Conservation (phyloP, 176 grass and related monocot species). For the Pontederia crassipes region DNA sequence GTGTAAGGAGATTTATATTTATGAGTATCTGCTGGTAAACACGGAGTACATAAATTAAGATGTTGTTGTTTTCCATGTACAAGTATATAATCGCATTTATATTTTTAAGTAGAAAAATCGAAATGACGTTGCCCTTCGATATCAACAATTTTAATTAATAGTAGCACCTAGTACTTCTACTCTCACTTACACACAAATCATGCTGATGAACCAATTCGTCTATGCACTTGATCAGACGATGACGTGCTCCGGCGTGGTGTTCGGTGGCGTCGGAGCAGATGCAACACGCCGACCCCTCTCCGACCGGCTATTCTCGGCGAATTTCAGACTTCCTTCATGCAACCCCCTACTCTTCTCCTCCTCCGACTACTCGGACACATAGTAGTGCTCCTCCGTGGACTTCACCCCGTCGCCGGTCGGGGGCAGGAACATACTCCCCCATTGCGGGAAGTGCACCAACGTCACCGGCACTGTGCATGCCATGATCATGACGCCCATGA, state of each 20-base stretch:
- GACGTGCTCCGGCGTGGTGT: conserved; percentile 33
- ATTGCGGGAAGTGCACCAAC: conserved; percentile 81
- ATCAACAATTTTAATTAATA: too few species aligned
- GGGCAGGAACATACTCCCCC: conserved; percentile 77
- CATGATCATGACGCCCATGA: conserved; percentile 96
- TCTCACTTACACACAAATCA: too few species aligned
- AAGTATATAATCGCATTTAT: too few species aligned
- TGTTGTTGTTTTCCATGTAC: too few species aligned
- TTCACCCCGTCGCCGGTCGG: conserved; percentile 15
- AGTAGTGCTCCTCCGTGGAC: conserved; percentile 43
- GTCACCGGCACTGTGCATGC: conserved; percentile 48
- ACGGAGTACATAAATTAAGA: too few species aligned
- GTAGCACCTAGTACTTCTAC: too few species aligned
- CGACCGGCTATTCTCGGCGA: conserved; percentile 50
- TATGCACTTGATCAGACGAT: too few species aligned
- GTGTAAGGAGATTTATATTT: too few species aligned
- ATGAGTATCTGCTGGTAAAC: too few species aligned
- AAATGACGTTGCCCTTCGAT: too few species aligned
- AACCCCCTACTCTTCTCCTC: conserved; percentile 46
- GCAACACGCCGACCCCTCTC: conserved; percentile 45
- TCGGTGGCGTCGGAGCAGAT: conserved; percentile 25
- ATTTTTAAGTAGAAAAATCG: too few species aligned
- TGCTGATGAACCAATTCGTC: too few species aligned
- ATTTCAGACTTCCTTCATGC: conserved; percentile 40
- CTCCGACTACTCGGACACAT: conserved; percentile 41